Evolutionary conservation across 169 alveolate species (phyloP), one percentile per base, ranked within the genome.

Genomic region (Cyclospora cayetanensis): DNA sequence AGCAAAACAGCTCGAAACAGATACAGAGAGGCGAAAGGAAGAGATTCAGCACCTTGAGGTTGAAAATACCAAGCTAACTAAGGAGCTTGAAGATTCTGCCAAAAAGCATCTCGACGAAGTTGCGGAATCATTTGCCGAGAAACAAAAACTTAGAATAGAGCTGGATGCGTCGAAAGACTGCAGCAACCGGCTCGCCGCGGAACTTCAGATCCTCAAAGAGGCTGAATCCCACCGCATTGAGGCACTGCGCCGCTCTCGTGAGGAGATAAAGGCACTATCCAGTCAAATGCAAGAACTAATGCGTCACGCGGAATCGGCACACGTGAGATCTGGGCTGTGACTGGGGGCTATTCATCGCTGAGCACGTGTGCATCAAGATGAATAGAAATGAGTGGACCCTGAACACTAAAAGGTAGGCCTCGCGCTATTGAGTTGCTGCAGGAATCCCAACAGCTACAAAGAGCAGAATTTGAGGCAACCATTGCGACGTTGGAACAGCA

Each of bases 381-480:
- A n/a, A n/a, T n/a, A n/a, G n/a, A n/a, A n/a, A n/a, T n/a, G n/a
- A n/a, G n/a, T n/a, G n/a, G n/a, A n/a, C n/a, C n/a, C n/a, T n/a
- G n/a, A n/a, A n/a, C n/a, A n/a, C n/a, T n/a, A n/a, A n/a, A n/a
- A n/a, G n/a, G n/a, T n/a, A n/a, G n/a, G n/a, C n/a, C n/a, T n/a
- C n/a, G n/a, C n/a, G n/a, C n/a, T n/a, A n/a, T n/a, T n/a, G n/a
- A n/a, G n/a, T n/a, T n/a, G n/a, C n/a, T 31, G 66, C 68, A 77
- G 88, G 88, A 77, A 55, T n/a, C 88, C n/a, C 88, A 77, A 11
- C 88, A 77, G 31, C n/a, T 77, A 70, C 88, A 77, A 43, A n/a
- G 72, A 37, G 88, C 72, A 31, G 88, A 77, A 31, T 31, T 77
- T 25, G 88, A 50, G 18, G 70, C 88, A 31, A 50, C 88, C 1